Evolutionary conservation across 345 rosid species (phyloP).

Genomic region (Camelina laxa): DNA sequence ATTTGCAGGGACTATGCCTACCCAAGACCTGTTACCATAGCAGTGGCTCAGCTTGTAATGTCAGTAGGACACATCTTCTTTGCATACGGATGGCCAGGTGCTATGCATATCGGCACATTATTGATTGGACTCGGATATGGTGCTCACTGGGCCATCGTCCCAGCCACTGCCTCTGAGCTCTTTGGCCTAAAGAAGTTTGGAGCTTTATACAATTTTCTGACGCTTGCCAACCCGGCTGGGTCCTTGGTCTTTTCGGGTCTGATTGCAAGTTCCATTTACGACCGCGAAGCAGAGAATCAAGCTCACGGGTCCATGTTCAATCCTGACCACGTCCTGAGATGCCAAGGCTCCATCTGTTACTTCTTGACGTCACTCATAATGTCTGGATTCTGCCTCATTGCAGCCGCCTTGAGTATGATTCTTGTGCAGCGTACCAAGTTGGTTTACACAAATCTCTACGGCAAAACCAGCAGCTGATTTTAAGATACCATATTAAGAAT

Average conservation of each 20-base stretch:
- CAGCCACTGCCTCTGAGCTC: constrained; percentile 87
- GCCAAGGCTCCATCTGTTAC: constrained; percentile 78
- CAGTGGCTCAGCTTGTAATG: constrained; percentile 73
- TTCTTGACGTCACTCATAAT: constrained; percentile 82
- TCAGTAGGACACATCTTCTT: constrained; percentile 79
- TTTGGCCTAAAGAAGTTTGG: constrained; percentile 90
- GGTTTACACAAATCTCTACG: constrained; percentile 75
- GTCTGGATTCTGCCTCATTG: constrained; percentile 79
- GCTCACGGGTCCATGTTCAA: constrained; percentile 46
- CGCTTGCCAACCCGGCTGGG: constrained; percentile 87
- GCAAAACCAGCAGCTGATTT: constrained; percentile 52
- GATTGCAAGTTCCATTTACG: constrained; percentile 80
- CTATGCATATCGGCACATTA: constrained; percentile 75
- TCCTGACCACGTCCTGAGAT: constrained; percentile 58
- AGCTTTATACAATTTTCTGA: constrained; percentile 81
- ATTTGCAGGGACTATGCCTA: constrained; percentile 70
- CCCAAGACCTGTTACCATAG: constrained; percentile 79
- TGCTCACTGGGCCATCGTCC: constrained; percentile 87
- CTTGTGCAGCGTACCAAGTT: constrained; percentile 71
- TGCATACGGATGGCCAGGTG: constrained; percentile 84
- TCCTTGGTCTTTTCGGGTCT: constrained; percentile 82
- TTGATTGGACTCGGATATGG: constrained; percentile 87
- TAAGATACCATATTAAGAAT: neutral
- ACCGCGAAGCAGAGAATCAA: constrained; percentile 81
- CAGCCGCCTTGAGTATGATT: constrained; percentile 67